phyloP scores from a whole-genome alignment of 192 early-diverging fungal genomes.

The Umbelopsis vinacea region DNA sequence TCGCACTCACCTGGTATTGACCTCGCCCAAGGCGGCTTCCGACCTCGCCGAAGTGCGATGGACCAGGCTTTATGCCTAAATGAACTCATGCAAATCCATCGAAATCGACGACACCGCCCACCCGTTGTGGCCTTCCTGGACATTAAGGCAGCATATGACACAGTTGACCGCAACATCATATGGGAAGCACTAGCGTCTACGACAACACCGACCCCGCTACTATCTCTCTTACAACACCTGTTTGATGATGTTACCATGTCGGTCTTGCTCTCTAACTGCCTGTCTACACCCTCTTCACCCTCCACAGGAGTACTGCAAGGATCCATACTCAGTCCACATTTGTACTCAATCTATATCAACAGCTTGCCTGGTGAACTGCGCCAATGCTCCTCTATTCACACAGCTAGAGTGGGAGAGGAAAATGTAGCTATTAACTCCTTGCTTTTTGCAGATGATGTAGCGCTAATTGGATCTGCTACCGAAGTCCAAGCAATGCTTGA shows the following conservation, averaged over 20 bases:
- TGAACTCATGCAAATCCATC: constrained; percentile 3
- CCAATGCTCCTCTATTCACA: not conserved
- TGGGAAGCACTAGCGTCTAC: constrained; percentile 25
- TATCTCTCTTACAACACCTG: constrained; percentile 3
- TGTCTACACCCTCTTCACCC: constrained; percentile 6
- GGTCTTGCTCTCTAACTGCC: not conserved
- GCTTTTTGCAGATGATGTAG: constrained; percentile 25
- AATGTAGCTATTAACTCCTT: constrained; percentile 15
- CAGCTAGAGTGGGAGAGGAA: not conserved
- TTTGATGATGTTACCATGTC: constrained; percentile 22
- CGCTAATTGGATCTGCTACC: not conserved
- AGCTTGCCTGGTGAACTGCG: constrained; percentile 11
- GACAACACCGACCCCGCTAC: not conserved
- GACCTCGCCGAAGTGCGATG: not conserved
- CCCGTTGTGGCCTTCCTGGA: constrained; percentile 33
- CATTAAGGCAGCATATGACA: constrained; percentile 32
- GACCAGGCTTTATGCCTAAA: constrained; percentile 28
- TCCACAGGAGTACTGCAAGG: constrained; percentile 34
- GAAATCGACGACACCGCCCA: not conserved
- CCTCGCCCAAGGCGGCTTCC: constrained; percentile 32
- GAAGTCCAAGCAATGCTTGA: not conserved
- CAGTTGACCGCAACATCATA: constrained; percentile 28
- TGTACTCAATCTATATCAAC: constrained; percentile 34
- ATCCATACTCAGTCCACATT: constrained; percentile 21
- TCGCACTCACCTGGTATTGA: not conserved